These are phyloP conservation scores for Selenicereus undatus DNA, from an alignment of 148 eudicot species.

Conservation along the genomic window DNA sequence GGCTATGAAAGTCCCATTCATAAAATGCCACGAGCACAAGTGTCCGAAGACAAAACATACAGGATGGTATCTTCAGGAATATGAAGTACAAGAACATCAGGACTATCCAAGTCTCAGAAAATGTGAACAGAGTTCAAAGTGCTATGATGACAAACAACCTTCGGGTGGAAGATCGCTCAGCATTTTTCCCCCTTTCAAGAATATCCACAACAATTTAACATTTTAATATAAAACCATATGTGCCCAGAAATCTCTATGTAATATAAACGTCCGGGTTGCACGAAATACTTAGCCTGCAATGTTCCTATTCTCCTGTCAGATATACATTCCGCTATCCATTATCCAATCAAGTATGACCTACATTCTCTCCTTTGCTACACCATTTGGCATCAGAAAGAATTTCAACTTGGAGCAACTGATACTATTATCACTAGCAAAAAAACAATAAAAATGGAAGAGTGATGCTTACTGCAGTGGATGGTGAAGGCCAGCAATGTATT, in stretches of 20 bases:
- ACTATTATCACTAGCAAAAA: background rate
- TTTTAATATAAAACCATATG: too few species aligned
- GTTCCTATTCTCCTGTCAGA: background rate
- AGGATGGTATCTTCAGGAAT: background rate
- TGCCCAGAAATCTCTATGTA: too few species aligned
- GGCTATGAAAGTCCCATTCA: background rate
- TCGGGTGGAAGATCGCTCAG: background rate
- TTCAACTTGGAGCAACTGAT: background rate
- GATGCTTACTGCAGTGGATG: slow-evolving; percentile 75
- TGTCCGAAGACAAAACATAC: background rate
- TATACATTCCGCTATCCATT: background rate
- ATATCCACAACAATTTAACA: too few species aligned
- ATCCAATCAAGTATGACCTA: too few species aligned
- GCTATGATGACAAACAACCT: background rate
- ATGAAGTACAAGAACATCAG: background rate
- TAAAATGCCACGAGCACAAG: background rate
- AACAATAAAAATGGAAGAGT: background rate
- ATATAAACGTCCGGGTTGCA: too few species aligned
- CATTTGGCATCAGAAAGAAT: background rate
- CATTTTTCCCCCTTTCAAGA: background rate
- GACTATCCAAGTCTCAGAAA: background rate
- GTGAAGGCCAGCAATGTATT: slow-evolving; percentile 98
- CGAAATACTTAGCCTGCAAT: too few species aligned
- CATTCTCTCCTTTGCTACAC: background rate
- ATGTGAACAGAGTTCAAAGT: background rate